Evolutionary conservation across 305 asterid species (phyloP).

Genomic region (Stenogyne calaminthoides): DNA sequence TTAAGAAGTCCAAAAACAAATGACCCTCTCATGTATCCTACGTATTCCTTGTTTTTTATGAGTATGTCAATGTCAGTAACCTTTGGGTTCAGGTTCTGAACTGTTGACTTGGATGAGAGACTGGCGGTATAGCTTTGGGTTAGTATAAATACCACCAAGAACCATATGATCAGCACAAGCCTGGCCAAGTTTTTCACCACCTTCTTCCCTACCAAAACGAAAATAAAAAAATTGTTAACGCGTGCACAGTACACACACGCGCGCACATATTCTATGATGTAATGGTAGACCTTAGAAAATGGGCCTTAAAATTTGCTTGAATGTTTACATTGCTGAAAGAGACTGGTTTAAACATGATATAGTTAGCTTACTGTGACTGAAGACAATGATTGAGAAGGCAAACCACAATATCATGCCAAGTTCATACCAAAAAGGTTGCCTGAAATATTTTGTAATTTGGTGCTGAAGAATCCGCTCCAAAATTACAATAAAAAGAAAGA

Average conservation of each 20-base stretch:
- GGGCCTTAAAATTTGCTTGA: not conserved
- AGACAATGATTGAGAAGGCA: conserved; percentile 66
- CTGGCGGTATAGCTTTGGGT: too few relatives aligned
- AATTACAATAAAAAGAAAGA: conserved; percentile 49
- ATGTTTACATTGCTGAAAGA: not conserved
- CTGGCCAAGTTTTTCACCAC: too few relatives aligned
- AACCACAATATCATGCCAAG: conserved; percentile 61
- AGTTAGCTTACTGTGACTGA: conserved; percentile 51
- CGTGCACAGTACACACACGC: not conserved
- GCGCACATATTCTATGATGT: not conserved
- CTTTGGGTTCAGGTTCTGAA: too few relatives aligned
- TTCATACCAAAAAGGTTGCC: conserved; percentile 53
- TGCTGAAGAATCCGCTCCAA: conserved; percentile 62
- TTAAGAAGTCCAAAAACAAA: too few relatives aligned
- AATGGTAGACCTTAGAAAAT: not conserved
- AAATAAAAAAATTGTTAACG: too few relatives aligned
- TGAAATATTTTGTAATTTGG: conserved; percentile 48
- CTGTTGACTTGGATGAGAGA: too few relatives aligned
- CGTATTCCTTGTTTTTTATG: too few relatives aligned
- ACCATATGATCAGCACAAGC: too few relatives aligned
- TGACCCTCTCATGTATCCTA: too few relatives aligned
- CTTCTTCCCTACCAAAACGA: conserved; percentile 47
- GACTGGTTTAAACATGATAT: not conserved
- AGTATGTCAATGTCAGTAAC: too few relatives aligned
- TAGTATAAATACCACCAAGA: too few relatives aligned